phyloP scores from a whole-genome alignment of 2,329 filamentous ascomycete genomes.

The Xylariaceae sp. region DNA sequence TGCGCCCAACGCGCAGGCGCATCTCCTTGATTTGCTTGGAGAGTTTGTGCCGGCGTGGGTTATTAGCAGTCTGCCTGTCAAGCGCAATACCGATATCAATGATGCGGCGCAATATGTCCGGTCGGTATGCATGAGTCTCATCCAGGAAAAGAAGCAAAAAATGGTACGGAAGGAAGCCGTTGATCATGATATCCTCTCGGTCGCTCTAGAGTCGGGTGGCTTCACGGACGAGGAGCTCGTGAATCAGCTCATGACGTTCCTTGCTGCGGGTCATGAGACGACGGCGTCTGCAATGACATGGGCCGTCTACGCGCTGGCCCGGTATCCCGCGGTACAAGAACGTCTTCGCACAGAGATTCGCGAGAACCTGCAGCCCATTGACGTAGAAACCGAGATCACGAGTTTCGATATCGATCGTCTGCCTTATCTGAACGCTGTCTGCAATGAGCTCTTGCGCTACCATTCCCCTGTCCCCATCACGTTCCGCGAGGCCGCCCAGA shows the following conservation, averaged over 20 bases:
- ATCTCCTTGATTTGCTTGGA: slow-evolving; percentile 52
- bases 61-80: slow-evolving; percentile 59
- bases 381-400: slow-evolving; percentile 27
- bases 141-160: slow-evolving; percentile 60
- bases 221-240: slow-evolving; percentile 38
- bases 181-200: slow-evolving; percentile 36
- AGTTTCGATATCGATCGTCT: slow-evolving; percentile 37
- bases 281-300: slow-evolving; percentile 39
- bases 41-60: slow-evolving; percentile 61
- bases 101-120: slow-evolving; percentile 56
- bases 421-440: slow-evolving; percentile 39
- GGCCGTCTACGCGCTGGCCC: slow-evolving; percentile 37
- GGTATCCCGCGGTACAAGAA: slow-evolving; percentile 35
- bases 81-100: slow-evolving; percentile 62
- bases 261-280: slow-evolving; percentile 42
- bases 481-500: slow-evolving; percentile 50
- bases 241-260: slow-evolving; percentile 40
- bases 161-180: slow-evolving; percentile 40
- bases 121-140: slow-evolving; percentile 60
- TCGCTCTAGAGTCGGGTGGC: slow-evolving; percentile 34
- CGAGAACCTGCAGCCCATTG: slow-evolving; percentile 34
- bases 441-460: slow-evolving; percentile 40
- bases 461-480: slow-evolving; percentile 49
- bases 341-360: slow-evolving; percentile 38
- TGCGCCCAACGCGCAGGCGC: slow-evolving; percentile 45